Evolutionary conservation across 768 basidiomycete species (phyloP).

Genomic region (Panaeolus papilionaceus): DNA sequence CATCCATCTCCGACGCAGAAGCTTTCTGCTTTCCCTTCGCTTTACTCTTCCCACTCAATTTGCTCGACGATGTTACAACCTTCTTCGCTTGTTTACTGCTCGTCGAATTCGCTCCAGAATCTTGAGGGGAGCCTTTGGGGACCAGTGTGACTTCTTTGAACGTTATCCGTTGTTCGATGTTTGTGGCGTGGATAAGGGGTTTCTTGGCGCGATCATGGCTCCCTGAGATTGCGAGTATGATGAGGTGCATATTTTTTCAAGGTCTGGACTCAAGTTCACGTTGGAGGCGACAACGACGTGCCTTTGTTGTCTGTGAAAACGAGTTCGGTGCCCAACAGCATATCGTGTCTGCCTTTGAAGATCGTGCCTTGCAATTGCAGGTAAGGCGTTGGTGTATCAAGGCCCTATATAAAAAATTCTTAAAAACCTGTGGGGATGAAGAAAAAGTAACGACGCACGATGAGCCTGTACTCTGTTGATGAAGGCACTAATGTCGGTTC

Average conservation of each 20-base stretch:
- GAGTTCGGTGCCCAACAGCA: conserved; percentile 76
- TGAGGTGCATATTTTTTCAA: neutral
- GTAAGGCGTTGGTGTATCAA: conserved; percentile 80
- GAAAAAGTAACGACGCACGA: conserved; percentile 51
- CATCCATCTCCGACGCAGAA: neutral
- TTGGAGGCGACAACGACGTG: conserved; percentile 28
- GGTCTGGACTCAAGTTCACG: neutral
- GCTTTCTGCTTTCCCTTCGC: conserved; percentile 23
- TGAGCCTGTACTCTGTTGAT: conserved; percentile 72
- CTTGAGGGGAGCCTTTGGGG: conserved; percentile 36
- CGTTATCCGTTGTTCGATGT: conserved; percentile 70
- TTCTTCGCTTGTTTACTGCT: conserved; percentile 9
- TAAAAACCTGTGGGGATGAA: neutral
- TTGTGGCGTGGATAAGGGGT: conserved; percentile 60
- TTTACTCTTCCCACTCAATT: conserved; percentile 24
- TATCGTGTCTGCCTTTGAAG: conserved; percentile 71
- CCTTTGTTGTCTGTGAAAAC: conserved; percentile 76
- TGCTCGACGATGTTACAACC: conserved; percentile 13
- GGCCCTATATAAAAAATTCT: conserved; percentile 50
- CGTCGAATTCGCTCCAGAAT: conserved; percentile 11
- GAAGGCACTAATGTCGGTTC: conserved; percentile 81
- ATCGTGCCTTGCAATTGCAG: conserved; percentile 80
- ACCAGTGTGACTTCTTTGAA: conserved; percentile 75
- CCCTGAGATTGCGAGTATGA: conserved; percentile 33
- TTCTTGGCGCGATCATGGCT: conserved; percentile 54